These are phyloP conservation scores for Gentiana macrophylla DNA, from an alignment of 257 asterid genomes.

Conservation along the genomic window DNA sequence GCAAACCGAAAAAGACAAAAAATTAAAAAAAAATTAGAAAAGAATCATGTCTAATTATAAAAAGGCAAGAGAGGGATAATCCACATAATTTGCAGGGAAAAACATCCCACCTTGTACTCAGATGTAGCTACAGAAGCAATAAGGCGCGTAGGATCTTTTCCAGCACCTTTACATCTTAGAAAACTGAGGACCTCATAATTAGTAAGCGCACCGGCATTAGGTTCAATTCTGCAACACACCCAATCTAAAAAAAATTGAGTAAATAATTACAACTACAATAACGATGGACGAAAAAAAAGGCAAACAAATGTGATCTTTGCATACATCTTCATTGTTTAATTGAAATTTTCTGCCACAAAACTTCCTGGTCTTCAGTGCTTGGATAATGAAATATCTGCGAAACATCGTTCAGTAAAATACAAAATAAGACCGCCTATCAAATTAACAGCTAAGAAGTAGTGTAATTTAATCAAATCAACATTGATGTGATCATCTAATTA, in stretches of 20 bases:
- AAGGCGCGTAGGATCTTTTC: slow-evolving; percentile 57
- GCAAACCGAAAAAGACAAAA: slow-evolving; percentile 4
- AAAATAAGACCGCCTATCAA: no score
- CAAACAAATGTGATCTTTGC: neutral
- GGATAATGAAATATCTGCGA: neutral
- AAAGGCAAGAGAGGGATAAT: neutral
- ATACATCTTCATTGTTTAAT: slow-evolving; percentile 26
- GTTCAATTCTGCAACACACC: slow-evolving; percentile 34
- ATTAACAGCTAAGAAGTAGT: no score
- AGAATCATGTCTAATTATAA: neutral
- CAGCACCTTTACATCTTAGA: slow-evolving; percentile 74
- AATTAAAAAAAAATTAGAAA: neutral
- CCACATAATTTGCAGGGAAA: neutral
- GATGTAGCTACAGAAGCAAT: slow-evolving; percentile 46
- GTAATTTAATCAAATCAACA: no score
- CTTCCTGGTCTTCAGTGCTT: neutral
- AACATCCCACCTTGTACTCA: slow-evolving; percentile 60
- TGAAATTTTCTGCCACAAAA: neutral
- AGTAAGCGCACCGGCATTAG: slow-evolving; percentile 52
- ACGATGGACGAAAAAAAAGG: neutral
- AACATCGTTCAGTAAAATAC: neutral
- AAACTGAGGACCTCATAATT: slow-evolving; percentile 74
- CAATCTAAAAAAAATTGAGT: neutral
- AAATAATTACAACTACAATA: neutral
- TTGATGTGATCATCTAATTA: no score